Conservation (phyloP, 352 stramenopile genomes). For the Globisporangium heterothallicum region DNA sequence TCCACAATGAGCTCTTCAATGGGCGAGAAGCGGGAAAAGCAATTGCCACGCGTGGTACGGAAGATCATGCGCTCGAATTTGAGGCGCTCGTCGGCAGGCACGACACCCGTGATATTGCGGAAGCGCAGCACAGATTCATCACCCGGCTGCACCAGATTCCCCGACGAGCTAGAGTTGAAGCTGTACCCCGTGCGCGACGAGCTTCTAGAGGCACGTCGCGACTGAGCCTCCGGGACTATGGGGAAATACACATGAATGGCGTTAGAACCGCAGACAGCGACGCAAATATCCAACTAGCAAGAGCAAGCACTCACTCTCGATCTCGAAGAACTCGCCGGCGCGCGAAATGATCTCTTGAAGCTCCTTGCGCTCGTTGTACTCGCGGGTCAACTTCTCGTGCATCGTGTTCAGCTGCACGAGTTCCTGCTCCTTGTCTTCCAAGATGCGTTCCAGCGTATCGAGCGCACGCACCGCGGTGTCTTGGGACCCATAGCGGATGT, state of each 20-base stretch:
- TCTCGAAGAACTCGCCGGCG: slow-evolving; percentile 83
- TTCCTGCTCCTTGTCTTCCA: slow-evolving; percentile 96
- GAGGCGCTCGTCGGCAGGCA: slow-evolving; percentile 89
- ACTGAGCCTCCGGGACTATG: slow-evolving; percentile 46
- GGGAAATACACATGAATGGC: slow-evolving; percentile 8
- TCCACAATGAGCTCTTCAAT: slow-evolving; percentile 92
- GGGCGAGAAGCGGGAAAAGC: slow-evolving; percentile 94
- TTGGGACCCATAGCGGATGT: slow-evolving; percentile 76
- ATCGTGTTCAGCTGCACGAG: slow-evolving; percentile 97
- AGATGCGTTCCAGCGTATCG: slow-evolving; percentile 92
- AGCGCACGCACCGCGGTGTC: slow-evolving; percentile 84
- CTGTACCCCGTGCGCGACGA: slow-evolving; percentile 52
- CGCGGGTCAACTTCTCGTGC: slow-evolving; percentile 95
- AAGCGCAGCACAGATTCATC: slow-evolving; percentile 81
- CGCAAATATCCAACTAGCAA: not conserved
- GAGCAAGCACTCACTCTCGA: slow-evolving; percentile 52
- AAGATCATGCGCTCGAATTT: slow-evolving; percentile 99
- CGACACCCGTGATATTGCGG: slow-evolving; percentile 92
- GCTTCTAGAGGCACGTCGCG: slow-evolving; percentile 48
- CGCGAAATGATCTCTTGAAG: slow-evolving; percentile 79
- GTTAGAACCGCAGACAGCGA: not conserved
- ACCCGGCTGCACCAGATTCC: slow-evolving; percentile 7
- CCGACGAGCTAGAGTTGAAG: slow-evolving; percentile 28
- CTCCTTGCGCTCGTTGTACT: slow-evolving; percentile 96
- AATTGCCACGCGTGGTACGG: slow-evolving; percentile 97